These are phyloP conservation scores for Phytophthora capsici DNA, from an alignment of 352 stramenopile species.

Conservation along the genomic window DNA sequence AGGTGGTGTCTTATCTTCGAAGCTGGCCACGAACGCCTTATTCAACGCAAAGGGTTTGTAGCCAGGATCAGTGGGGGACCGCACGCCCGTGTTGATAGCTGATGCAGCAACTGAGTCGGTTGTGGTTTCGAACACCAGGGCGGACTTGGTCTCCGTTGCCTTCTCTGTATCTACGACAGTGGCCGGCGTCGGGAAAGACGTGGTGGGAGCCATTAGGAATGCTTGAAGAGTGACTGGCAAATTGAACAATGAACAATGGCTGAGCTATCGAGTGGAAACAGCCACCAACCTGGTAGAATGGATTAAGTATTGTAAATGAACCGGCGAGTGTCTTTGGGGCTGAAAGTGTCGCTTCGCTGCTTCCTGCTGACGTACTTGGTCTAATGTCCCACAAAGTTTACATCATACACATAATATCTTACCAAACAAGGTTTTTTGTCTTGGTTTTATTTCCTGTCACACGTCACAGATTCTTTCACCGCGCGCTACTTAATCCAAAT, in stretches of 20 bases:
- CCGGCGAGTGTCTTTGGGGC: slow-evolving; percentile 11
- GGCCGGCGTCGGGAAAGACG: slow-evolving; percentile 12
- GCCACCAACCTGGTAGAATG: neutral
- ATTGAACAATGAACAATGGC: slow-evolving; percentile 27
- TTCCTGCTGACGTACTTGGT: slow-evolving; percentile 18
- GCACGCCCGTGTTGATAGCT: slow-evolving; percentile 20
- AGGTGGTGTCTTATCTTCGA: slow-evolving; percentile 54
- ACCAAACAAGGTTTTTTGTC: slow-evolving; percentile 7
- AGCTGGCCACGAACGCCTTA: slow-evolving; percentile 60
- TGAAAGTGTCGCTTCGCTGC: slow-evolving; percentile 26
- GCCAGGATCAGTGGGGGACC: slow-evolving; percentile 18
- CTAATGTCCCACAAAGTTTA: neutral
- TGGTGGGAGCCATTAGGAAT: slow-evolving; percentile 24
- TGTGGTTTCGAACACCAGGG: slow-evolving; percentile 16
- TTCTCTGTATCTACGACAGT: slow-evolving; percentile 10
- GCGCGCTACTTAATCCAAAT: slow-evolving; percentile 13
- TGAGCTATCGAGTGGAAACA: too few species aligned
- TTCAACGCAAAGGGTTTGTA: slow-evolving; percentile 36
- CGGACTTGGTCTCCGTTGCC: neutral
- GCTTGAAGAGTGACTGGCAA: slow-evolving; percentile 13
- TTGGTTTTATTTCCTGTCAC: slow-evolving; percentile 15
- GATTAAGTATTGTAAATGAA: neutral
- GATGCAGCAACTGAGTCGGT: slow-evolving; percentile 12
- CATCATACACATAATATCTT: neutral
- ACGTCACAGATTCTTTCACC: slow-evolving; percentile 30